Conservation (phyloP, 352 stramenopile species). For the Phytophthora palmivora region DNA sequence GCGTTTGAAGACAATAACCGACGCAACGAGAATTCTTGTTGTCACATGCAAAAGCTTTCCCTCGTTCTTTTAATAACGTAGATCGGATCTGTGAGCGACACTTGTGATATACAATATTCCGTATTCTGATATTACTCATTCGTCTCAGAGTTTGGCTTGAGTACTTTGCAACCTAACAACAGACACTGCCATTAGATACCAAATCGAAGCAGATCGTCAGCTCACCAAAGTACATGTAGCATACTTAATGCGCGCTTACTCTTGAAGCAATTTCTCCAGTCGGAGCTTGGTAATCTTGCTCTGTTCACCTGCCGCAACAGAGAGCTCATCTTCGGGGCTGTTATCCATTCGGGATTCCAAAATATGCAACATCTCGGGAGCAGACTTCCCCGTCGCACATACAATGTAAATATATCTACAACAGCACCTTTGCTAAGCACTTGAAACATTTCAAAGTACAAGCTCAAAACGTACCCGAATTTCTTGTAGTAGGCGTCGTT, state of each 20-base stretch:
- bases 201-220: too few species aligned
- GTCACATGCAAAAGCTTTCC: slow-evolving; percentile 10
- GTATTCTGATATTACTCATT: too few species aligned
- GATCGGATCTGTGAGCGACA: too few species aligned
- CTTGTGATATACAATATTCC: too few species aligned
- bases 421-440: neutral
- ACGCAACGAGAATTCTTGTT: slow-evolving; percentile 12
- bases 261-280: slow-evolving; percentile 65
- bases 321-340: slow-evolving; percentile 50
- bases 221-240: too few species aligned
- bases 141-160: slow-evolving; percentile 12
- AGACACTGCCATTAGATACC: too few species aligned
- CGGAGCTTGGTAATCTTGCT: slow-evolving; percentile 84
- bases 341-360: slow-evolving; percentile 66
- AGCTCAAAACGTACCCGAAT: slow-evolving; percentile 52
- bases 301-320: slow-evolving; percentile 70
- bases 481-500: slow-evolving; percentile 76
- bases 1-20: too few species aligned
- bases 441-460: neutral
- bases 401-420: slow-evolving; percentile 84
- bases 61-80: neutral
- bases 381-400: slow-evolving; percentile 81
- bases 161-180: slow-evolving; percentile 2
- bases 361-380: slow-evolving; percentile 76
- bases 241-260: slow-evolving; percentile 48